Base-by-base conservation (phyloP, 2,329 filamentous ascomycete species). In the Hypoxylon rubiginosum region DNA sequence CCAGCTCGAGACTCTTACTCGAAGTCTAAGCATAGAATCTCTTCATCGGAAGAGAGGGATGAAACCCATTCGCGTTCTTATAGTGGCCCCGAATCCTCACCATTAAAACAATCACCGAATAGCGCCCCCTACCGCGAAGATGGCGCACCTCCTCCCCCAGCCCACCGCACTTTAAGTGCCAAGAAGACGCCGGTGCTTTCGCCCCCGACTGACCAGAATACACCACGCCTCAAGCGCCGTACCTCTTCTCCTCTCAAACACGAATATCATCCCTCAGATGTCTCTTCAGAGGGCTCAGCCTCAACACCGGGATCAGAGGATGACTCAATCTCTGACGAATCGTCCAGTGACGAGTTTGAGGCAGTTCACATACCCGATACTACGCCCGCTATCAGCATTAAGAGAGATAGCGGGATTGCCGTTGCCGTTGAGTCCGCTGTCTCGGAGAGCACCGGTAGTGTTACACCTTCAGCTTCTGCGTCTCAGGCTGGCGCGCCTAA, bases 241-340 rank as follows among this genome's bases (percentile, higher is more conserved):
- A 91, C 90, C 1, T 98, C 96, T 0, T 99, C 96, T 1, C 96
- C 96, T 0, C 83, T 99, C 53, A 99, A 99, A 81, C 95, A 98
- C 76, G 95, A 99, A 80, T 99, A 97, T 74, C 91, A 94, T 68
- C 95, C 95, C 13, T 98, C 96, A 0, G 88, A 90, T 54, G 79
- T 84, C 51, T 89, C 86, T 0, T 90, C 88, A 0, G 82, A 79
- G 15, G 72, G 70, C 28, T 76, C 76, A 8, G 61, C 64, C 21
- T 75, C 75, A 6, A 26, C 36, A 19, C 74, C 74, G 21, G 69
- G 55, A 41, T 75, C 75, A n/a, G 76, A 75, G 7, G 89, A 88
- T 6, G 88, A 82, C 50, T 79, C 79, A 1, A 80, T 83, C 32
- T 84, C 80, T 79, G 73, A 75, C 7, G 75, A 77, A 43, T 78